phyloP scores from a whole-genome alignment of 768 basidiomycete genomes.

The Sistotremastrum niveocremeum region DNA sequence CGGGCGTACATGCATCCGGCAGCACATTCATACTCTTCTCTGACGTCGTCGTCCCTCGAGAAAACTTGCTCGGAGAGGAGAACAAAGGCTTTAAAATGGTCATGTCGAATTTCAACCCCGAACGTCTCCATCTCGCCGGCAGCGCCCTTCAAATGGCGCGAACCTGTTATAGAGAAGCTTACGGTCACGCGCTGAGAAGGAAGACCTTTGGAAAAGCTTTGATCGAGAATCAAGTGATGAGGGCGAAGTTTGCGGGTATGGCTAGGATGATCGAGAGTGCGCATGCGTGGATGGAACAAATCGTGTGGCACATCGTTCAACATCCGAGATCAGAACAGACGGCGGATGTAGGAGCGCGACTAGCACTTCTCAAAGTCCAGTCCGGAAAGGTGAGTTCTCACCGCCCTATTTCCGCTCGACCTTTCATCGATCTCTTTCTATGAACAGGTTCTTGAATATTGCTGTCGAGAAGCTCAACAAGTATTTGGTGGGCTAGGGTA shows the following conservation, averaged over 20 bases:
- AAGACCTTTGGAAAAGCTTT: conserved; percentile 9
- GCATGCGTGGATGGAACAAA: conserved; percentile 8
- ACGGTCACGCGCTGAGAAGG: conserved; percentile 4
- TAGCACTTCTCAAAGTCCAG: conserved; percentile 8
- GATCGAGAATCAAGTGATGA: conserved; percentile 6
- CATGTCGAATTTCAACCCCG: conserved; percentile 15
- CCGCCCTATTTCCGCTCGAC: neutral
- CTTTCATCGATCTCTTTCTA: neutral
- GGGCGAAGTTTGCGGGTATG: conserved; percentile 8
- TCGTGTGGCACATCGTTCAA: conserved; percentile 3
- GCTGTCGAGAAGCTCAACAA: conserved; percentile 7
- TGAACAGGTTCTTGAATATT: conserved; percentile 5
- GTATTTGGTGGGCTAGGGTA: conserved; percentile 8
- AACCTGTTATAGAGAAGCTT: conserved; percentile 4
- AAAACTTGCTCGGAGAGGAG: conserved; percentile 15
- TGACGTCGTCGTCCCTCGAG: conserved; percentile 16
- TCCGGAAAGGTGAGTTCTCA: conserved; percentile 2
- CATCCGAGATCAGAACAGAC: conserved; percentile 1
- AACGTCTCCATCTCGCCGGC: conserved; percentile 5
- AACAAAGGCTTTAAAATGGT: conserved; percentile 13
- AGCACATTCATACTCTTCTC: conserved; percentile 11
- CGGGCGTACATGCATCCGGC: conserved; percentile 11
- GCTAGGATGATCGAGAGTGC: conserved; percentile 3
- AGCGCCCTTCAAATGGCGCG: conserved; percentile 2
- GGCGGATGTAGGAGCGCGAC: conserved; percentile 4